Evolutionary conservation across 2,329 filamentous ascomycete genomes (phyloP), one percentile per base, ranked within the genome.

Genomic region (Pyrenophora tritici-repentis): DNA sequence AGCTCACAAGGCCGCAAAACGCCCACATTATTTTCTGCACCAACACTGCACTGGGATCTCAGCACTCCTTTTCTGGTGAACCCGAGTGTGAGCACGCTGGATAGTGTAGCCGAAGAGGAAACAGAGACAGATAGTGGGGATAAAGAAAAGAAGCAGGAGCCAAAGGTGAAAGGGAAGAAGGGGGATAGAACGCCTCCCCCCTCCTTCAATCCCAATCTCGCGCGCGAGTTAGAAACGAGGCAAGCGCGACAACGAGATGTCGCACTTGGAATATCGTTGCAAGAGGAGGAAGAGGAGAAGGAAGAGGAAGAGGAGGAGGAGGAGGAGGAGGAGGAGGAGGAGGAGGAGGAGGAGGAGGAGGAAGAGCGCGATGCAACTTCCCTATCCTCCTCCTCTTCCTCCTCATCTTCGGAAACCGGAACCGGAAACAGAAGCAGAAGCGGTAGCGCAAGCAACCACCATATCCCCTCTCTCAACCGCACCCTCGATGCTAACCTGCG

Each of bases 1-100:
- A 29, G 34, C 12, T 29, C 34, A 9, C 20, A 38, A 43, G 10
- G 49, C 33, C 38, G 39, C 14, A 34, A 44, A 20, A 52, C 44
- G 22, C 49, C 44, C 9, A 33, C 29, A n/a, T 16, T 48, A 14
- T 38, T 32, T n/a, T 40, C 38, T 9, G 44, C 44, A 10, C 49
- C 49, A 3, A 26, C 31, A 2, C 12, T 48, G 8, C 39, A 43
- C 16, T 52, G 39, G 49, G 16, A 43, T 38, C 29, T 43, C 32
- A 31, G 44, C 2, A 33, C 17, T 22, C 39, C 24, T 9, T n/a
- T 34, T 32, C 14, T 31, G 13, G 10, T 6, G 1, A 38, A 20
- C 17, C 3, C 18, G 18, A 51, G 48, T 31, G 14, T n/a, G 26
- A 37, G 17, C 17, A 38, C 34, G 13, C 2, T 37, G 20, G 34